phyloP scores from a whole-genome alignment of 208 protist species.

The Phytomonas sp. region DNA sequence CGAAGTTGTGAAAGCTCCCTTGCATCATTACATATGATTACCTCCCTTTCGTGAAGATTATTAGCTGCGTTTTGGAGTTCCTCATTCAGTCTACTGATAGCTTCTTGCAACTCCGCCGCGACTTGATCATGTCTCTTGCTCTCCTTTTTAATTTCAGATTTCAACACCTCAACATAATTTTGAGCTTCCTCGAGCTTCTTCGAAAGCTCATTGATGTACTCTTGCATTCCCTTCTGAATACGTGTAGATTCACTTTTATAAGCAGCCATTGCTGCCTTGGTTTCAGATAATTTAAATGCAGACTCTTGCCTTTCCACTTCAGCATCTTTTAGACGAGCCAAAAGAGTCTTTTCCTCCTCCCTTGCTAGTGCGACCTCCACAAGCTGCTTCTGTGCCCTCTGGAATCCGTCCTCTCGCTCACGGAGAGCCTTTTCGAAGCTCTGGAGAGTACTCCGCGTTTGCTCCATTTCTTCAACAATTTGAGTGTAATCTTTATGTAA shows the following conservation, averaged over 20 bases:
- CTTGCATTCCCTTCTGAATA: neutral
- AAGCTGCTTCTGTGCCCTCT: neutral
- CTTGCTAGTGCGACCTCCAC: neutral
- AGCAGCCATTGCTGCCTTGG: neutral
- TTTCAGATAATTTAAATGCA: neutral
- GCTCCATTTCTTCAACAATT: constrained; percentile 21
- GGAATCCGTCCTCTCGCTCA: neutral
- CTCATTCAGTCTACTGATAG: neutral
- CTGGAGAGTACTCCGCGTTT: constrained; percentile 14
- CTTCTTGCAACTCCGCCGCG: neutral
- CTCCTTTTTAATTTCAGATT: neutral
- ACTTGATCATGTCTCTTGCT: neutral
- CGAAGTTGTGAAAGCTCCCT: neutral
- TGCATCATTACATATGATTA: neutral
- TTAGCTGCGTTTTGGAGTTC: neutral
- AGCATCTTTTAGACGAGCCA: neutral
- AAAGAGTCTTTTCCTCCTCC: neutral
- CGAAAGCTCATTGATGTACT: neutral
- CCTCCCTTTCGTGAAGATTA: neutral
- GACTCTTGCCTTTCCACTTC: neutral
- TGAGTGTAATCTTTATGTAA: constrained; percentile 27
- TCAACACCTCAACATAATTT: neutral
- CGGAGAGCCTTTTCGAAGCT: neutral
- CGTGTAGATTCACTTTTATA: neutral
- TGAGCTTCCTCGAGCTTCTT: neutral